Base-by-base conservation (phyloP, 352 stramenopile genomes). In the Phytopythium ostracodes region DNA sequence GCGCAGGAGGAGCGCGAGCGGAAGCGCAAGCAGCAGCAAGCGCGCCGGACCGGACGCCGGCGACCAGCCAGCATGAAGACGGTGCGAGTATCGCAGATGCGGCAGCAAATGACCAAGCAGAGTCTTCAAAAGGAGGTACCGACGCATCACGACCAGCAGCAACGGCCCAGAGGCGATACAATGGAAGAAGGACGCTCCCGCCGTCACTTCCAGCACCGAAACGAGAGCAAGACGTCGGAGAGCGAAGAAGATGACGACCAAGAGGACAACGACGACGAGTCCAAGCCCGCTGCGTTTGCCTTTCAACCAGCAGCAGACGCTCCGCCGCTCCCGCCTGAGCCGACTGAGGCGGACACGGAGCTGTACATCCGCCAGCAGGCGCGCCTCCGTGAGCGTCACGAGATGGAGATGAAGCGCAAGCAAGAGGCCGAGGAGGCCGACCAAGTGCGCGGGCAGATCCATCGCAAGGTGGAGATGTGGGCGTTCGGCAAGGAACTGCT, bases 301-400 rank as follows among this genome's bases (percentile, higher is more conserved):
- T 29, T 49, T 11, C 40, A 42, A 2, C 31, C 64, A 40, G 65
- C 66, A 43, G 65, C 50, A 18, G 64, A 83, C 10, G 68, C 66
- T 2, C 76, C 81, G n/a, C 86, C 86, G 2, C 65, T 91, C 24
- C 86, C 86, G 50, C 86, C 86, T 5, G 79, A 92, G 61, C 77
- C 86, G 43, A 88, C 84, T 0, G 63, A 80, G 24, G 82, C 79
- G 20, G 82, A 93, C 38, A 86, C 73, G 12, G 87, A 96, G 54
- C 44, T 96, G 38, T 94, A 96, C 60, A 50, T 91, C 38, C 76
- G 87, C 0, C 87, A 96, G 63, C 87, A 96, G 75, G 87, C 87
- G 36, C 77, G 87, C 11, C 64, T 96, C 29, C 84, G 86, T 4
- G 87, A 96, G 52, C 81, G 83, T 18, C 84, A 96, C 43, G 83